These are phyloP conservation scores for Mycena vulgaris DNA, from an alignment of 768 basidiomycete species.

Conservation along the genomic window DNA sequence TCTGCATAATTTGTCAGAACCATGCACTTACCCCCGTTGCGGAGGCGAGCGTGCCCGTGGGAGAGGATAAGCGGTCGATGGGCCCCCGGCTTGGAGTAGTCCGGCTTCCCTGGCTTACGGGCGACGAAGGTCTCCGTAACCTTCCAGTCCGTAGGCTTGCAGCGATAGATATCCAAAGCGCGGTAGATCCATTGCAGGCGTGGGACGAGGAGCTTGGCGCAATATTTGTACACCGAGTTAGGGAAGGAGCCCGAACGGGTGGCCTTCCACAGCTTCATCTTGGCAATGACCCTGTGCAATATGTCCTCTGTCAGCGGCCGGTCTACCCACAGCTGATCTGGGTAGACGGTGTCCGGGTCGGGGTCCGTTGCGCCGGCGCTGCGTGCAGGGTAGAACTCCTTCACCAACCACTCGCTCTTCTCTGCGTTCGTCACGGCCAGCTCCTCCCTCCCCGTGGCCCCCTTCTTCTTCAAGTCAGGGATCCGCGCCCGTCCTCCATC, in stretches of 20 bases:
- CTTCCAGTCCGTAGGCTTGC: conserved; percentile 49
- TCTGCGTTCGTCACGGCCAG: neutral
- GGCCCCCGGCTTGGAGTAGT: conserved; percentile 50
- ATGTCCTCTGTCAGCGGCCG: neutral
- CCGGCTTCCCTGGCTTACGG: conserved; percentile 52
- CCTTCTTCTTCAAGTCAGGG: neutral
- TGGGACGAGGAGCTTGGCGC: conserved; percentile 6
- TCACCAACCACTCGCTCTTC: neutral
- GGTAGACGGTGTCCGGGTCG: neutral
- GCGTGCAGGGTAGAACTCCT: neutral
- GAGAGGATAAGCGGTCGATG: conserved; percentile 44
- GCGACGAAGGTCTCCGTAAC: conserved; percentile 46
- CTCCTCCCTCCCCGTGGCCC: neutral
- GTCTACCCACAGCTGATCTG: neutral
- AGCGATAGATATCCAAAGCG: conserved; percentile 45
- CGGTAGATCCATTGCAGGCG: conserved; percentile 40
- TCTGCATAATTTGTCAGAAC: conserved; percentile 33
- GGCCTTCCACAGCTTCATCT: conserved; percentile 46
- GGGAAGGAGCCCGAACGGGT: conserved; percentile 42
- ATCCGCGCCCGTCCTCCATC: neutral
- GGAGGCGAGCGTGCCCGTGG: conserved; percentile 17
- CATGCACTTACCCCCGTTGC: conserved; percentile 31
- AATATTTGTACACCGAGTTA: conserved; percentile 42
- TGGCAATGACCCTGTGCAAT: conserved; percentile 3
- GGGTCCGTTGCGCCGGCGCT: neutral